A percentile compares a stretch with the other conserved stretches of the same genome.
phyloP scores from a whole-genome alignment of 73 alveolate species.

The Symbiodinium pilosum region DNA sequence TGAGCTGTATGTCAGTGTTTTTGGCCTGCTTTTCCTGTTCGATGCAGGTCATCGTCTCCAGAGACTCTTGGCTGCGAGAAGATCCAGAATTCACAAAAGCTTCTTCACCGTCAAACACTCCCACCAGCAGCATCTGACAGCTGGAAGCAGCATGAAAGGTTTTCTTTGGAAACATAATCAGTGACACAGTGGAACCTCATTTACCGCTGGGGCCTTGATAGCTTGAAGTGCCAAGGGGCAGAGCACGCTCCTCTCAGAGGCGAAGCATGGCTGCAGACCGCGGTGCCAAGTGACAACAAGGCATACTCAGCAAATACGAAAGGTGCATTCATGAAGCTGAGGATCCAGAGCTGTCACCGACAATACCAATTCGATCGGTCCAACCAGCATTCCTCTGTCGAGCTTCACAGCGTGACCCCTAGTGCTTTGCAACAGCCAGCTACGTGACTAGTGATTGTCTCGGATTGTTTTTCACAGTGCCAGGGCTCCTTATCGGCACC shows the following conservation, averaged over 20 bases:
- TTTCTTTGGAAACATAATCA: no score
- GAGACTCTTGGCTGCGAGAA: constrained; percentile 8
- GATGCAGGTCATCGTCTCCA: background rate
- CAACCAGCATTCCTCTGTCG: background rate
- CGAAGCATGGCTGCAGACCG: background rate
- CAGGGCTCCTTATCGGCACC: background rate
- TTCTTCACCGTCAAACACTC: no score
- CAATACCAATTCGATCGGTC: background rate
- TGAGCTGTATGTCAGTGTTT: background rate
- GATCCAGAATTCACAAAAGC: no score
- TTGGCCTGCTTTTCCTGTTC: background rate
- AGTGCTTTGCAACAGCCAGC: background rate
- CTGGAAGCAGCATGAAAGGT: no score
- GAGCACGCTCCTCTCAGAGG: background rate
- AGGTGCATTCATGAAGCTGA: background rate
- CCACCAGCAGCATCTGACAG: no score
- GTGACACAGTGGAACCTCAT: no score
- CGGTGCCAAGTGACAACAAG: background rate
- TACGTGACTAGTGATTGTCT: background rate
- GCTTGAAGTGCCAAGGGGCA: constrained; percentile 5
- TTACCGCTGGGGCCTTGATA: no score
- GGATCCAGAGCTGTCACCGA: background rate
- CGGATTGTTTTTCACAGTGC: no score
- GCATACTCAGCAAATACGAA: background rate
- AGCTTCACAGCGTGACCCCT: background rate